Evolutionary conservation across 2,329 filamentous ascomycete genomes (phyloP).

Genomic region (Calonectria pseudoreteaudii): DNA sequence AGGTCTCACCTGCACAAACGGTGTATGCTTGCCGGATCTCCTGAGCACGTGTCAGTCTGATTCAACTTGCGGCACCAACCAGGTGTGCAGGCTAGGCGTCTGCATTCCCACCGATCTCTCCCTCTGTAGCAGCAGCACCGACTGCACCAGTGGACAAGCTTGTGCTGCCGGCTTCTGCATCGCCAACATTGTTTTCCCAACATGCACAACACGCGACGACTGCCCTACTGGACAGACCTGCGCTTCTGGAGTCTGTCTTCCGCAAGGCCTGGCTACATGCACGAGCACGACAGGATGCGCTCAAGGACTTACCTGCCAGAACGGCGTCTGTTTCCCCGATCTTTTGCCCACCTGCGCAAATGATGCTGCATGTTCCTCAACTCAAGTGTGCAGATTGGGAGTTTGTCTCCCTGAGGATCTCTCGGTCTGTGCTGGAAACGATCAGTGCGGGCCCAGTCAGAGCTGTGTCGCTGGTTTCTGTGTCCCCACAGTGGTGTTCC

Average conservation of each 20-base stretch:
- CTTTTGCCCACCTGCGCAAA: neutral
- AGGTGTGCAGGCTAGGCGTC: neutral
- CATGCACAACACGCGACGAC: conserved; percentile 3
- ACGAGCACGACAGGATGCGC: neutral
- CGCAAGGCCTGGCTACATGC: neutral
- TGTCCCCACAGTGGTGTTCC: neutral
- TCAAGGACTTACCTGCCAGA: neutral
- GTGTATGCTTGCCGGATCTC: neutral
- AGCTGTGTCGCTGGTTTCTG: conserved; percentile 4
- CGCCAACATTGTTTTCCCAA: neutral
- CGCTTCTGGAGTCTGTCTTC: neutral
- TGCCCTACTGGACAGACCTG: neutral
- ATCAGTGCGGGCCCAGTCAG: neutral
- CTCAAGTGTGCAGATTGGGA: neutral
- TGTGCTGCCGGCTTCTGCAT: conserved; percentile 8
- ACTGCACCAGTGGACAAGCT: neutral
- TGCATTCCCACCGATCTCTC: neutral
- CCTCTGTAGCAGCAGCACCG: neutral
- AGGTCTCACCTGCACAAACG: neutral
- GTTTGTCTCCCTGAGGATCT: neutral
- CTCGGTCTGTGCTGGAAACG: neutral
- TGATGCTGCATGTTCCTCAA: neutral
- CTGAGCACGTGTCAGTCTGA: neutral
- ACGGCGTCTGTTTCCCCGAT: conserved; percentile 5
- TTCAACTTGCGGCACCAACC: neutral